Conservation (phyloP, 306 rosid species). For the Aeschynomene evenia region DNA sequence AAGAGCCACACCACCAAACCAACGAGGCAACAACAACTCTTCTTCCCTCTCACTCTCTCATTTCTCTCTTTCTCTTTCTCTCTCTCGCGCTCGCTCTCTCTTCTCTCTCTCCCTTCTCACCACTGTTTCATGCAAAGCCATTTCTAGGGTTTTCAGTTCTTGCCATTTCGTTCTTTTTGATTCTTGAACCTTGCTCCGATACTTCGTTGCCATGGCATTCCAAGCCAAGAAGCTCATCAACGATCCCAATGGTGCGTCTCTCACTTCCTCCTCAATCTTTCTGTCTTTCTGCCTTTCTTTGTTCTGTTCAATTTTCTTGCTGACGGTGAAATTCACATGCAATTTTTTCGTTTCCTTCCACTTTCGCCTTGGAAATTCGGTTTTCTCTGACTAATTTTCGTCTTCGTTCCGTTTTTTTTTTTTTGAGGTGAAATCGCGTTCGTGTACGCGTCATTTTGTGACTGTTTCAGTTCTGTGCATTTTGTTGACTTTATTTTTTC, state of each 20-base stretch:
- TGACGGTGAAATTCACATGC: neutral
- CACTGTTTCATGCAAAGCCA: constrained; percentile 50
- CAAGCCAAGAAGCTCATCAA: constrained; percentile 85
- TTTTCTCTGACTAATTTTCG: neutral
- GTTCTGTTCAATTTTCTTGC: neutral
- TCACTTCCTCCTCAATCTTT: constrained; percentile 10
- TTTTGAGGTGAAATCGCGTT: neutral
- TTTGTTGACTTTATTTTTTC: constrained; percentile 1
- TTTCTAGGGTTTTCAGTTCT: constrained; percentile 51
- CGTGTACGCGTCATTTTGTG: neutral
- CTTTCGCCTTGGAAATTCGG: neutral
- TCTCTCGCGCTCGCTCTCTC: neutral
- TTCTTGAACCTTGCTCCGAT: neutral
- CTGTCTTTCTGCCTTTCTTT: neutral
- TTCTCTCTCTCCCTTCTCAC: neutral
- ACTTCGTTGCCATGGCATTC: constrained; percentile 56
- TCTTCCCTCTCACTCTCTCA: constrained; percentile 1
- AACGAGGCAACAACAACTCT: constrained; percentile 37
- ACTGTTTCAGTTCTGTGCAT: constrained; percentile 21
- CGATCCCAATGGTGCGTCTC: constrained; percentile 59
- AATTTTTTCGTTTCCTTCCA: neutral
- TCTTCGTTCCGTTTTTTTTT: neutral
- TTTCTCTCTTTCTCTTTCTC: neutral
- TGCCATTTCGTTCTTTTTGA: constrained; percentile 4
- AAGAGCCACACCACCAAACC: constrained; percentile 36